phyloP scores from a whole-genome alignment of 257 asterid genomes.

The Primulina tabacum region DNA sequence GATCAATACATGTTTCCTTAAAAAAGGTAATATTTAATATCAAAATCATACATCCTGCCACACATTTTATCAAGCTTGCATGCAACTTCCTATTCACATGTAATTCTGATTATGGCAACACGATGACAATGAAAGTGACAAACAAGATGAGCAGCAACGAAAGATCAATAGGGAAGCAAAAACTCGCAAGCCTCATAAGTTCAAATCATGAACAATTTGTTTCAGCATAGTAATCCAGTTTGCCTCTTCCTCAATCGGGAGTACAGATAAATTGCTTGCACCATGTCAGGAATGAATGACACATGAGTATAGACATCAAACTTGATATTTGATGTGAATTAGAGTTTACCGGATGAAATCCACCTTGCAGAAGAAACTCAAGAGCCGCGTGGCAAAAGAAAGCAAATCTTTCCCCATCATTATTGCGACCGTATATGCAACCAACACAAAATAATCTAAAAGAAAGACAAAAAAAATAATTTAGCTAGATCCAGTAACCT shows the following conservation, averaged over 20 bases:
- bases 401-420: conserved; percentile 90
- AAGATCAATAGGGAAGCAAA: conserved; percentile 12
- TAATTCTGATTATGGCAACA: conserved; percentile 21
- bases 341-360: conserved; percentile 82
- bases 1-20: background rate
- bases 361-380: conserved; percentile 93
- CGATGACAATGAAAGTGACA: conserved; percentile 7
- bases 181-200: background rate
- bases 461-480: conserved; percentile 26
- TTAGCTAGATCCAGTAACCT: conserved; percentile 15
- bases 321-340: conserved; percentile 16
- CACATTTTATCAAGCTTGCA: background rate
- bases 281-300: conserved; percentile 5
- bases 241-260: conserved; percentile 12
- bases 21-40: background rate
- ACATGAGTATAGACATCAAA: conserved; percentile 14
- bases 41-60: background rate
- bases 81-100: conserved; percentile 2
- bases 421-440: conserved; percentile 73
- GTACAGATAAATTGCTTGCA: conserved; percentile 23
- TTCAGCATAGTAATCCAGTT: background rate
- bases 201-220: conserved; percentile 5
- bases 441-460: conserved; percentile 83
- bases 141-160: conserved; percentile 14
- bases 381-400: conserved; percentile 97